These are phyloP conservation scores for Laburnicola sp. DNA, from an alignment of 2,329 filamentous ascomycete genomes.

Conservation along the genomic window DNA sequence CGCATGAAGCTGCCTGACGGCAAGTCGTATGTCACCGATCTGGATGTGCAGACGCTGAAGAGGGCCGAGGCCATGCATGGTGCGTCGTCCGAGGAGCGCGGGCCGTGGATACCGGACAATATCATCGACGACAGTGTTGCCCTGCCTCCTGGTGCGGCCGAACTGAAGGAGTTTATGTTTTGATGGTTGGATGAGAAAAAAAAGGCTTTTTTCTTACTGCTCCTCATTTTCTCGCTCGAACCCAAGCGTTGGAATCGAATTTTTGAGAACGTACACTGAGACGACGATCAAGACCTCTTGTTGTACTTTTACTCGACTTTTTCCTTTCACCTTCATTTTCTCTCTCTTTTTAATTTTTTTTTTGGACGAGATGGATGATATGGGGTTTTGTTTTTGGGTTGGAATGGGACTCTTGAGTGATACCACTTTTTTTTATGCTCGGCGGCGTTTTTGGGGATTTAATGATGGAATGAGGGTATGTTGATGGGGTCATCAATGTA, in stretches of 20 bases:
- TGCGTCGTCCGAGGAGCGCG: slow-evolving; percentile 84
- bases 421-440: no score
- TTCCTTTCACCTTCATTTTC: not conserved
- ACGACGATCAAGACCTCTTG: slow-evolving; percentile 4
- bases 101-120: slow-evolving; percentile 77
- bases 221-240: slow-evolving; percentile 3
- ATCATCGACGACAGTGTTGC: slow-evolving; percentile 41
- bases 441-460: no score
- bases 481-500: no score
- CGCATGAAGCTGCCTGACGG: slow-evolving; percentile 70
- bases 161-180: not conserved
- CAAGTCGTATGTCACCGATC: slow-evolving; percentile 85
- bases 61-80: slow-evolving; percentile 81
- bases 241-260: slow-evolving; percentile 9
- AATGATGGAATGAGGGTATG: no score
- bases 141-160: not conserved
- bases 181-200: not conserved
- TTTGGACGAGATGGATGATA: not conserved
- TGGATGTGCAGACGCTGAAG: slow-evolving; percentile 87
- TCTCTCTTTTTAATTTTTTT: not conserved
- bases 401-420: not conserved
- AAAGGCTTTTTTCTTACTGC: not conserved
- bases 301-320: slow-evolving; percentile 1
- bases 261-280: slow-evolving; percentile 5
- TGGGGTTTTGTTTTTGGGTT: not conserved